These are phyloP conservation scores for Sarocladiaceae sp. DNA, from an alignment of 2,329 filamentous ascomycete species.

Conservation along the genomic window DNA sequence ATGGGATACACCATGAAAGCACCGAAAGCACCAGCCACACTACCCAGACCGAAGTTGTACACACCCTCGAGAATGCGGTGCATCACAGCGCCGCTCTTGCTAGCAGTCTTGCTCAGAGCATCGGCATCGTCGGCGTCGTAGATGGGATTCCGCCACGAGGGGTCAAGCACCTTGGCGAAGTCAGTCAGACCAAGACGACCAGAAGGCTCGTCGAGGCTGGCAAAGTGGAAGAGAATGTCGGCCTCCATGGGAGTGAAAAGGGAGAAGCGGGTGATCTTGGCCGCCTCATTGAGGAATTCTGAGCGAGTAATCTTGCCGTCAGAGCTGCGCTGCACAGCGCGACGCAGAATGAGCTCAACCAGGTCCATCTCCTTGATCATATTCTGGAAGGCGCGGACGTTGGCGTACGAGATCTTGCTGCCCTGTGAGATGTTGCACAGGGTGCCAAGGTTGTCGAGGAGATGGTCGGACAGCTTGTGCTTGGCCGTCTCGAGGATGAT, in stretches of 20 bases:
- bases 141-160: slow-evolving; percentile 71
- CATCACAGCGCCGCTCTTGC: slow-evolving; percentile 38
- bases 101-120: slow-evolving; percentile 29
- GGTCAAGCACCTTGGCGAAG: slow-evolving; percentile 92
- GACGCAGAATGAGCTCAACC: slow-evolving; percentile 86
- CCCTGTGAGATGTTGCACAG: slow-evolving; percentile 90
- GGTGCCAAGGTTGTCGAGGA: slow-evolving; percentile 83
- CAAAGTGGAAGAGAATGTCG: slow-evolving; percentile 98
- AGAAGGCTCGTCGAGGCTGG: slow-evolving; percentile 82
- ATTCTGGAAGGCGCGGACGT: slow-evolving; percentile 96
- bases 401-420: slow-evolving; percentile 95
- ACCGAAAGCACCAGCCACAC: slow-evolving; percentile 89
- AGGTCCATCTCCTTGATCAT: slow-evolving; percentile 97
- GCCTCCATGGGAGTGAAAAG: slow-evolving; percentile 98
- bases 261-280: slow-evolving; percentile 85
- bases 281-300: slow-evolving; percentile 92
- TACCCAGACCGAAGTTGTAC: slow-evolving; percentile 87
- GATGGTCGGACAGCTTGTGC: slow-evolving; percentile 96
- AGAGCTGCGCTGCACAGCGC: slow-evolving; percentile 72
- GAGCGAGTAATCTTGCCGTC: slow-evolving; percentile 92
- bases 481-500: slow-evolving; percentile 90
- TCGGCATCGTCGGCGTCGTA: slow-evolving; percentile 43
- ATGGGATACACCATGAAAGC: slow-evolving; percentile 99
- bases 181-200: slow-evolving; percentile 75
- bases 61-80: slow-evolving; percentile 59